These are phyloP conservation scores for Gracilariopsis chorda DNA, from an alignment of 23 red algal genomes.

Conservation along the genomic window DNA sequence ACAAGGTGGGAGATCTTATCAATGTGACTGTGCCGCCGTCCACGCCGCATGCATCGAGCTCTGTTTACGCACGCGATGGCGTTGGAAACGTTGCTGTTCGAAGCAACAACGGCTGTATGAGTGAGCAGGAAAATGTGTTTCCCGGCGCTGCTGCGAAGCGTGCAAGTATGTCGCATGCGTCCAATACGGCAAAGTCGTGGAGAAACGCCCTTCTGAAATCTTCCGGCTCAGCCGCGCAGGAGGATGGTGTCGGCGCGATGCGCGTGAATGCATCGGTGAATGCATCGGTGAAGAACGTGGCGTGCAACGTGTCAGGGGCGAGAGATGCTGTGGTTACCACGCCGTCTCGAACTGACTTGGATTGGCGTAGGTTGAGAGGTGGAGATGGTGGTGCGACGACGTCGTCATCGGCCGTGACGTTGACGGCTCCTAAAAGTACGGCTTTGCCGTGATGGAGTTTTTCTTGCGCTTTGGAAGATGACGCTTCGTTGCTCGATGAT, in stretches of 20 bases:
- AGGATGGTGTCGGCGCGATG: background rate
- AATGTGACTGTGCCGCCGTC: background rate
- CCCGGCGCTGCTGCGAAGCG: background rate
- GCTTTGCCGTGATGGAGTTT: no score
- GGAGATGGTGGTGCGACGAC: no score
- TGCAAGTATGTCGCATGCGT: background rate
- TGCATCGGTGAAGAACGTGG: background rate
- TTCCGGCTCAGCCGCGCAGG: background rate
- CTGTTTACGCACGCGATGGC: no score
- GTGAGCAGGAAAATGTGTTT: background rate
- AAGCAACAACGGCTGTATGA: no score
- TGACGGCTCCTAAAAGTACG: no score
- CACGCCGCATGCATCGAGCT: no score
- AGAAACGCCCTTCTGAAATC: background rate
- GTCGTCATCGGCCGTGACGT: no score
- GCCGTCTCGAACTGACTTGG: background rate
- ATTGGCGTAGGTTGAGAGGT: background rate
- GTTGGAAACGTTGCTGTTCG: no score
- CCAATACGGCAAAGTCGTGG: background rate
- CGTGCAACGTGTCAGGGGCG: background rate
- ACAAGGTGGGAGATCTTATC: background rate
- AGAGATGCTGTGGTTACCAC: background rate
- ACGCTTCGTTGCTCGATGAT: no score
- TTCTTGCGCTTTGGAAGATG: no score
- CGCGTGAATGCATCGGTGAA: background rate